Percentiles rank a stretch among this genome's conserved stretches.
These are phyloP conservation scores for Cladophialophora chaetospira DNA, from an alignment of 2,329 filamentous ascomycete species.

Conservation along the genomic window DNA sequence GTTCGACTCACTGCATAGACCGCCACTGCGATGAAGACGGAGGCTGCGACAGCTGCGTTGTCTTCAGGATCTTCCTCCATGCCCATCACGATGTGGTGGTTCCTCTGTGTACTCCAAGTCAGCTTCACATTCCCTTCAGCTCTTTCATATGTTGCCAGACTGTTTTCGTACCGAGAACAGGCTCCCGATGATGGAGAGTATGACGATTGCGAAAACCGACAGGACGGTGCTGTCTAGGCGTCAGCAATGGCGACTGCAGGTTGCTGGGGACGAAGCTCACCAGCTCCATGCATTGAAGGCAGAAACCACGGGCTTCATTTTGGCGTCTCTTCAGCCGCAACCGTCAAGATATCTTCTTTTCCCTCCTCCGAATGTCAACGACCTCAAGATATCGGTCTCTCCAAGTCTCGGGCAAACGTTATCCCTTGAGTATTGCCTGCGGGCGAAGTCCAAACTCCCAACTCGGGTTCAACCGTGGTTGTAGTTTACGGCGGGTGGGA, in stretches of 20 bases:
- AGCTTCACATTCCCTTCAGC: not conserved
- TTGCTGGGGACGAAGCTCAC: constrained; percentile 55
- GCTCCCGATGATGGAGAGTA: constrained; percentile 65
- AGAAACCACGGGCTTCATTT: constrained; percentile 93
- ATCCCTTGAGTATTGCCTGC: not conserved
- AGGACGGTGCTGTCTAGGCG: constrained; percentile 64
- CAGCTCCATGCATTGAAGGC: constrained; percentile 94
- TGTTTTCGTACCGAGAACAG: constrained; percentile 67
- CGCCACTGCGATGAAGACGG: constrained; percentile 83
- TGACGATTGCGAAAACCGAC: constrained; percentile 65
- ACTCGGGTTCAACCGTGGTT: not conserved
- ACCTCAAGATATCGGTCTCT: not conserved
- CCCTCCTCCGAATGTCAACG: not conserved
- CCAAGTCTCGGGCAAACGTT: not conserved
- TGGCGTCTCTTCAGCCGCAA: constrained; percentile 36
- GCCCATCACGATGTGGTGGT: constrained; percentile 83
- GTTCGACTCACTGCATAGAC: constrained; percentile 80
- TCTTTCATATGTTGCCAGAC: not conserved
- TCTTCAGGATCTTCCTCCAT: constrained; percentile 62
- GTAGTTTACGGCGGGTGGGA: too few species aligned
- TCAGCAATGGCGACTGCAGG: constrained; percentile 15
- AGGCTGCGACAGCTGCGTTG: constrained; percentile 74
- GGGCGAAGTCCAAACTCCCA: too few species aligned
- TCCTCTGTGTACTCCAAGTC: constrained; percentile 45
- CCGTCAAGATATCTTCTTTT: not conserved